These are phyloP conservation scores for Ustulina deusta DNA, from an alignment of 2,329 filamentous ascomycete species.

Conservation along the genomic window DNA sequence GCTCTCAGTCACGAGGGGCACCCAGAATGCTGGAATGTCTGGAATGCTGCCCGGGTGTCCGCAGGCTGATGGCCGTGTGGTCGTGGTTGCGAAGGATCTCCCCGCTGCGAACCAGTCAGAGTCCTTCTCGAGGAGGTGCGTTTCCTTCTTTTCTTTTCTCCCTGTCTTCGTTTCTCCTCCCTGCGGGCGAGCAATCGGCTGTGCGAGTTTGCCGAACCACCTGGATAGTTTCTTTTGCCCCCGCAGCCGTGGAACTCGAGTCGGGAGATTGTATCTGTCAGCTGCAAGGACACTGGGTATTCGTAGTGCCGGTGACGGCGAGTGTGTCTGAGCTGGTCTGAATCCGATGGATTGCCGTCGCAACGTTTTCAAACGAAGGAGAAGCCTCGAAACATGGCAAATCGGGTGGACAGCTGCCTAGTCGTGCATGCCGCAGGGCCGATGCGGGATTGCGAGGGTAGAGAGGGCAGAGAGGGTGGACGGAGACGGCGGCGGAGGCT, in stretches of 20 bases:
- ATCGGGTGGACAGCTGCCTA: conserved; percentile 10
- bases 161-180: conserved; percentile 22
- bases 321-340: conserved; percentile 2
- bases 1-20: conserved; percentile 33
- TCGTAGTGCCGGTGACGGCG: conserved; percentile 30
- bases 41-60: conserved; percentile 26
- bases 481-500: conserved; percentile 18
- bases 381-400: conserved; percentile 23
- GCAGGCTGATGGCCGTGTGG: conserved; percentile 14
- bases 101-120: conserved; percentile 12
- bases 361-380: conserved; percentile 17
- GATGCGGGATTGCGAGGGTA: conserved; percentile 15
- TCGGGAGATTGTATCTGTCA: conserved; percentile 30
- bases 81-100: conserved; percentile 19
- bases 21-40: conserved; percentile 35
- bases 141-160: conserved; percentile 14
- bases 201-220: conserved; percentile 20
- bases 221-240: conserved; percentile 34
- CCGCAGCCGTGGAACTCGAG: conserved; percentile 39
- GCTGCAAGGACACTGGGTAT: conserved; percentile 14
- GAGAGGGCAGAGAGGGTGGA: background rate
- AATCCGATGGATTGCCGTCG: conserved; percentile 21
- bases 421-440: conserved; percentile 20
- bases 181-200: conserved; percentile 25
- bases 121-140: background rate